A percentile compares a stretch with the other conserved stretches of the same genome.
Evolutionary conservation across 805 yeast genomes (phyloP).

Genomic region (Candida suzukii): DNA sequence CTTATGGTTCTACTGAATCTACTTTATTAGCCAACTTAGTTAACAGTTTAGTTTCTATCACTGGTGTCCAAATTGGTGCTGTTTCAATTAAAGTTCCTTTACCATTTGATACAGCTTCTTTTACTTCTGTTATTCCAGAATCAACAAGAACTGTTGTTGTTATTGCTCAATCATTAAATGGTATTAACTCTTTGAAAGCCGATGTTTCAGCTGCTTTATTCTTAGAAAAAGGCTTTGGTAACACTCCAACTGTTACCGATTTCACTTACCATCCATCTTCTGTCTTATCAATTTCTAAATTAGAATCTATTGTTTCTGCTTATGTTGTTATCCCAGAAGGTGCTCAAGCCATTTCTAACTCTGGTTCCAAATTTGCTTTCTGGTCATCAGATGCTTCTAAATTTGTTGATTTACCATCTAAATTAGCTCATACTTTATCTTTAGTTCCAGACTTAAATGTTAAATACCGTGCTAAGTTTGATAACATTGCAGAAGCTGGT

Average conservation of each 20-base stretch:
- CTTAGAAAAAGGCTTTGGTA: conserved; percentile 35
- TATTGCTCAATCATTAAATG: conserved; percentile 44
- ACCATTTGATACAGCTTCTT: conserved; percentile 66
- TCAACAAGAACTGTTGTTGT: conserved; percentile 57
- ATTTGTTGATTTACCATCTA: conserved; percentile 49
- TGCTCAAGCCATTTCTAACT: conserved; percentile 10
- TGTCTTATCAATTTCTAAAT: conserved; percentile 50
- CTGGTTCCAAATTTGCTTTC: conserved; percentile 42
- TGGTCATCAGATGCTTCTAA: conserved; percentile 66
- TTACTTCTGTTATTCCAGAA: conserved; percentile 51
- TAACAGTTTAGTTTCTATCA: conserved; percentile 22
- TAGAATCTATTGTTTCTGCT: conserved; percentile 39
- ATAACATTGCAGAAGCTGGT: conserved; percentile 71
- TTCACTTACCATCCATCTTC: conserved; percentile 44
- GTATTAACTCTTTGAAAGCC: conserved; percentile 43
- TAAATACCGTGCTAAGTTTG: conserved; percentile 57
- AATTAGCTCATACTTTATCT: conserved; percentile 63
- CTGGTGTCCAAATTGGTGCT: conserved; percentile 46
- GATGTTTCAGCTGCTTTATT: conserved; percentile 72
- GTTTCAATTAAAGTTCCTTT: conserved; percentile 69
- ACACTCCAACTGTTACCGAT: conserved; percentile 37
- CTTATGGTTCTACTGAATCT: conserved; percentile 69
- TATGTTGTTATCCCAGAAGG: conserved; percentile 26
- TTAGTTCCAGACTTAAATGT: conserved; percentile 48
- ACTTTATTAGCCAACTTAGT: conserved; percentile 44